Evolutionary conservation across 2,329 filamentous ascomycete genomes (phyloP).

Genomic region (Xylariaceae sp.): DNA sequence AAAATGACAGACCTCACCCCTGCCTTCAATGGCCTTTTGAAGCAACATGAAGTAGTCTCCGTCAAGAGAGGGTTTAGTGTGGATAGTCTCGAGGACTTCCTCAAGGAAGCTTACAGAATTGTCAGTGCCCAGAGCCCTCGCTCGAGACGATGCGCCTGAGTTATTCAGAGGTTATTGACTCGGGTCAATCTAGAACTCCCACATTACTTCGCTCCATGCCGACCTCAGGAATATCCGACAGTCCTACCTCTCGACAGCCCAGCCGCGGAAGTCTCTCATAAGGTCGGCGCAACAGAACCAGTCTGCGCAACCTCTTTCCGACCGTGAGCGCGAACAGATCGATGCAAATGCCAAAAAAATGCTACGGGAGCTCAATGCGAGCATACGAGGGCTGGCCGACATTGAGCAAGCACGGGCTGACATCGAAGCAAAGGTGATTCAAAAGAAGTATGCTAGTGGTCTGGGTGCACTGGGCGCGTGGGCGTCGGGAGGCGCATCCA

Average conservation of each 20-base stretch:
- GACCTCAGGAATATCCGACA: constrained; percentile 82
- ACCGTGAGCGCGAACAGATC: constrained; percentile 77
- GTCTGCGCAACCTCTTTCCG: constrained; percentile 58
- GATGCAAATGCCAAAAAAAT: constrained; percentile 82
- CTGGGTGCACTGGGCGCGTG: constrained; percentile 60
- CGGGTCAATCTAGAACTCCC: constrained; percentile 55
- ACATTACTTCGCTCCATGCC: constrained; percentile 72
- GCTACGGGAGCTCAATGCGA: constrained; percentile 76
- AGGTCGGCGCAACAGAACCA: constrained; percentile 40
- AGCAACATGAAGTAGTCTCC: constrained; percentile 49
- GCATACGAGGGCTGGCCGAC: constrained; percentile 72
- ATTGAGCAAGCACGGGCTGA: constrained; percentile 78
- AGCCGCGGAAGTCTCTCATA: constrained; percentile 53
- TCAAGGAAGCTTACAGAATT: constrained; percentile 91
- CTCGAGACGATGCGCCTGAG: background rate
- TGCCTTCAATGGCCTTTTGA: constrained; percentile 63
- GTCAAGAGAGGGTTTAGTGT: constrained; percentile 41
- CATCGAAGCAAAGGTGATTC: constrained; percentile 63
- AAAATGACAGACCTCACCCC: constrained; percentile 60
- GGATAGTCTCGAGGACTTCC: constrained; percentile 70
- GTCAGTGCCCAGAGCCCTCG: constrained; percentile 43
- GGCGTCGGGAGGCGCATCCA: constrained; percentile 58
- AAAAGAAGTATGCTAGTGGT: constrained; percentile 62
- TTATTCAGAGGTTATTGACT: constrained; percentile 14
- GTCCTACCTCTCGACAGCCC: constrained; percentile 80